Evolutionary conservation across 139 green algal species (phyloP), one percentile per base, ranked within the genome.

Genomic region (Picochlorum sp.): DNA sequence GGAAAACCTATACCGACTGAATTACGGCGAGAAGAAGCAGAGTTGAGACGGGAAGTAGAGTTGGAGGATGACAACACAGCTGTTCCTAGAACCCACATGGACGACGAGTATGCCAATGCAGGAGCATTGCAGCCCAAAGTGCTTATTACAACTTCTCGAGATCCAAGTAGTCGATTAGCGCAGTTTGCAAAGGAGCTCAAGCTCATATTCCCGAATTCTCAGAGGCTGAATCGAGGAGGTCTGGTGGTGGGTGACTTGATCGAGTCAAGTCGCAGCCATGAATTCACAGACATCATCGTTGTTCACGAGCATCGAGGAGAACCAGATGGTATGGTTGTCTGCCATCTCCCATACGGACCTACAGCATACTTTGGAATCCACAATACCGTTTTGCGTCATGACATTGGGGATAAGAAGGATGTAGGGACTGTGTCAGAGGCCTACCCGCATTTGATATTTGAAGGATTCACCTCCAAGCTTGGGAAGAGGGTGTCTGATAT

Each of bases 121-220:
- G 88, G 84, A 5, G 82, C 92, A 73, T 28, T 62, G 9, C 88
- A 98, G 71, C 94, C 94, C 16, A 96, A 95, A 71, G 75, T 92
- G 1, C 78, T 98, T 14, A 62, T 99, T 51, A 99, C 94, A 23
- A 99, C 94, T 18, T 91, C 78, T 9, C 65, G 94, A 3, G 88
- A 98, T 71, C 92, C 94, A 57, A 91, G 78, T 73, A 87, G 67
- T 54, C 73, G 90, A 26, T 81, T 99, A 14, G 79, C 78, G 23
- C 85, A 96, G 63, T 98, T 99, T 77, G 86, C 86, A 28, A 99
- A 99, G 78, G 94, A 99, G 72, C 71, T 99, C 62, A 93, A 95
- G 67, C 86, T 98, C 45, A 70, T 98, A 13, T 72, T 99, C 16
- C 93, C 94, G 56, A 96, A 95, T 70, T 67, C 80, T 3, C 80